Evolutionary conservation across 805 yeast species (phyloP).

Genomic region (Spathaspora girioi): DNA sequence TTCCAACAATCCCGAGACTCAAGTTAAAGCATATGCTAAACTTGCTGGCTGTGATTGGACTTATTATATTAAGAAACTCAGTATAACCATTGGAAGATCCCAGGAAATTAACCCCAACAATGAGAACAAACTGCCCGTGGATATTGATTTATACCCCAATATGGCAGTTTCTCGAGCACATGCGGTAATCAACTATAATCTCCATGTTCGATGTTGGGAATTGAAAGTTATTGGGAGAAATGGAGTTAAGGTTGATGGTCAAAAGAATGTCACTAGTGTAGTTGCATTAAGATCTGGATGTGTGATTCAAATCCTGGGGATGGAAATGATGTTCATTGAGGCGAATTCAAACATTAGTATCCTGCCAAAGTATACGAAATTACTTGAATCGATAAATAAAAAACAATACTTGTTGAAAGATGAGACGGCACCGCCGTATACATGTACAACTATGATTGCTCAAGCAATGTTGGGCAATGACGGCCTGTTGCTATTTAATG

Average conservation of each 20-base stretch:
- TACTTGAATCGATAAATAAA: neutral
- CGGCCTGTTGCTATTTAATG: neutral
- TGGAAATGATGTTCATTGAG: neutral
- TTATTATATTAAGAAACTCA: neutral
- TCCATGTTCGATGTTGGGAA: neutral
- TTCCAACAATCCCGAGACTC: neutral
- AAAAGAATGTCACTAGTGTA: neutral
- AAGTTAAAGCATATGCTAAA: neutral
- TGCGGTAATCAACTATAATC: neutral
- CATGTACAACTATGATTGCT: neutral
- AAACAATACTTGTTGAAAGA: neutral
- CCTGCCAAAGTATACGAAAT: neutral
- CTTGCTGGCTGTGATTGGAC: neutral
- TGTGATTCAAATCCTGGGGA: neutral
- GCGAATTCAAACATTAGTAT: neutral
- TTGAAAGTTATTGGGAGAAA: neutral
- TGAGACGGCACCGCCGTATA: neutral
- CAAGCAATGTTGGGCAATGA: neutral
- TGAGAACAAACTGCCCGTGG: neutral
- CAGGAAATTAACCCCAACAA: neutral
- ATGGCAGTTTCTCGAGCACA: neutral
- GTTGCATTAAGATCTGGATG: neutral
- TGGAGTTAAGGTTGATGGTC: neutral
- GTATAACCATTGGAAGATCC: neutral
- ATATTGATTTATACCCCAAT: neutral